These are phyloP conservation scores for Mycena galericulata DNA, from an alignment of 768 basidiomycete genomes.

Conservation along the genomic window DNA sequence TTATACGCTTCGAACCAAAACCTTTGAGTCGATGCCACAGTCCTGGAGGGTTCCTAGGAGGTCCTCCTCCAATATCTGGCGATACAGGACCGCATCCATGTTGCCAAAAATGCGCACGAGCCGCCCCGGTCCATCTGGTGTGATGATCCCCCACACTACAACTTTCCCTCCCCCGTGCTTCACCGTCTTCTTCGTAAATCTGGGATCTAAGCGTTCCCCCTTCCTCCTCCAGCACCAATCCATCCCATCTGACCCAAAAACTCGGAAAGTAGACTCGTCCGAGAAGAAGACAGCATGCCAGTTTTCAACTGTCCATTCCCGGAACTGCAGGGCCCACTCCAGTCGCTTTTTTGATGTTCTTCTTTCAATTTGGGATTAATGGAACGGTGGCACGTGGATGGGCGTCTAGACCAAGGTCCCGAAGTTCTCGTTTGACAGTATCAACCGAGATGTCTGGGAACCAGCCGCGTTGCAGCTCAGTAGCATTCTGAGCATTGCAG, in stretches of 20 bases:
- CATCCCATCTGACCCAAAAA: conserved; percentile 48
- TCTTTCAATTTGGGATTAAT: conserved; percentile 34
- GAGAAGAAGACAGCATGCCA: conserved; percentile 46
- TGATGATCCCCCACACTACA: conserved; percentile 53
- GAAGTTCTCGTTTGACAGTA: conserved; percentile 32
- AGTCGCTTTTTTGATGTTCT: conserved; percentile 33
- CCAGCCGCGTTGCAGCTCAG: conserved; percentile 32
- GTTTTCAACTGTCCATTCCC: conserved; percentile 42
- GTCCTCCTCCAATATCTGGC: conserved; percentile 44
- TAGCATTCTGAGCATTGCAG: conserved; percentile 20
- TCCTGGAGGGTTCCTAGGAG: conserved; percentile 42
- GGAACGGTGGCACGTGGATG: conserved; percentile 28
- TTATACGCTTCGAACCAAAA: too few relatives aligned
- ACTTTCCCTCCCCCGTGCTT: conserved; percentile 51
- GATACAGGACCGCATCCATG: conserved; percentile 42
- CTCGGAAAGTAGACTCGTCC: conserved; percentile 48
- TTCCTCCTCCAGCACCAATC: conserved; percentile 44
- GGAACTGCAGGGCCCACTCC: conserved; percentile 39
- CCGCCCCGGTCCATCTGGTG: conserved; percentile 39
- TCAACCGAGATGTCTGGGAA: conserved; percentile 33
- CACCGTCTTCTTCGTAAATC: conserved; percentile 41
- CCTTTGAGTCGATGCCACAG: conserved; percentile 36
- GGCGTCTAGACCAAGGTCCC: conserved; percentile 11
- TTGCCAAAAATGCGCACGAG: conserved; percentile 48
- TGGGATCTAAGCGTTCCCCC: conserved; percentile 38